Base-by-base conservation (phyloP, 495 filamentous ascomycete species). In the Xylaria scruposa region DNA sequence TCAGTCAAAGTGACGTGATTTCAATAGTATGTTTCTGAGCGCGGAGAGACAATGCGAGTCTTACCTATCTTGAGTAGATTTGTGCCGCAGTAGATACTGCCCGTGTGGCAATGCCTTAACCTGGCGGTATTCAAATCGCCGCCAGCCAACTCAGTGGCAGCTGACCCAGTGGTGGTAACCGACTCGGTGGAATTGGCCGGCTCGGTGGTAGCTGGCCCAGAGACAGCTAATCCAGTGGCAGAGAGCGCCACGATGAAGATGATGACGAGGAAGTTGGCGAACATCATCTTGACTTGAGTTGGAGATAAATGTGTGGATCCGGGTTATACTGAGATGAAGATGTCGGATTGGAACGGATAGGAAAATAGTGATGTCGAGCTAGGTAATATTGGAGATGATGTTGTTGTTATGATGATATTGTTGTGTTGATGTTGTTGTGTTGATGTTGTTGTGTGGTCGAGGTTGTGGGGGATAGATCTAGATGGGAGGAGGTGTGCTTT, bases 231-330 rank as follows among this genome's bases (percentile, higher is more conserved):
- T 2, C 61, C 61, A 47, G 61, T 33, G 42, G 17, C 40, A 13
- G 36, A 38, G 59, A 62, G 59, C 17, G 61, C 61, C 38, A 64
- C 42, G 12, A 13, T 13, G 10, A 38, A 38, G 36, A 64, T 15
- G 24, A n/a, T 8, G 26, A 17, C 4, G 15, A 64, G 0, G 13
- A 64, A 8, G 61, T 31, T 31, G 26, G 9, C 4, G 24, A 64
- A 17, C 17, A 64, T 8, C 61, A 64, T 64, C 7, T 49, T n/a
- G 42, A 47, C n/a, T 64, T 46, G 5, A 31, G 29, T 54, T 54
- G 21, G 53, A 2, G 19, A 9, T 53, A 12, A 21, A n/a, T n/a
- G 21, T 24, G n/a, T 53, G 9, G 1, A 24, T 4, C 12, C 9
- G 19, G 49, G 19, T 53, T n/a, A 13, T 29, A 12, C 3, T 29